These are phyloP conservation scores for Sporothrix sp. DNA, from an alignment of 2,329 filamentous ascomycete genomes.

Conservation along the genomic window DNA sequence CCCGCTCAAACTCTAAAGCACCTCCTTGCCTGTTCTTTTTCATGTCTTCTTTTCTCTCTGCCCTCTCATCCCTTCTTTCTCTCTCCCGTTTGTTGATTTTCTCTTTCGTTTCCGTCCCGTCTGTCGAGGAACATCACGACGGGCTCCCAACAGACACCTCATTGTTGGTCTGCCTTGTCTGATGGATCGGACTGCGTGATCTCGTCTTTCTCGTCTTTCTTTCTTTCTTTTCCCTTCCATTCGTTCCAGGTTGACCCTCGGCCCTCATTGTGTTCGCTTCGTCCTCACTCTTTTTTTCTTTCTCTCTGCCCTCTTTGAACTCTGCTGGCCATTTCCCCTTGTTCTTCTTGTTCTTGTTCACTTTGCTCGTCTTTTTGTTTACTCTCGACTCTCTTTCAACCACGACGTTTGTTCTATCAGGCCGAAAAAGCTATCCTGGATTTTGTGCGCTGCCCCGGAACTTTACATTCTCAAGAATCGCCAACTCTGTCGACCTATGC, in stretches of 20 bases:
- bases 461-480: no score
- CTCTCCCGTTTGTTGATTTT: neutral
- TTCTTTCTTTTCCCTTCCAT: constrained; percentile 9
- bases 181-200: neutral
- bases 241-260: constrained; percentile 17
- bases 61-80: neutral
- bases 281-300: constrained; percentile 1
- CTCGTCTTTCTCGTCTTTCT: neutral
- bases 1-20: no score
- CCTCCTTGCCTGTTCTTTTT: no score
- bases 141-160: no score
- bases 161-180: constrained; percentile 2
- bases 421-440: no score
- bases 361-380: neutral
- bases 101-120: neutral
- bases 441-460: no score
- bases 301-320: neutral
- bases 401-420: neutral
- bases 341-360: neutral
- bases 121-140: neutral
- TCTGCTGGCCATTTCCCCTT: neutral
- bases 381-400: neutral
- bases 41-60: neutral
- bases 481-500: neutral
- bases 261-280: constrained; percentile 8